Percentiles rank a stretch among this genome's conserved stretches.
Evolutionary conservation across 495 filamentous ascomycete genomes (phyloP).

Genomic region (Choiromyces venosus): DNA sequence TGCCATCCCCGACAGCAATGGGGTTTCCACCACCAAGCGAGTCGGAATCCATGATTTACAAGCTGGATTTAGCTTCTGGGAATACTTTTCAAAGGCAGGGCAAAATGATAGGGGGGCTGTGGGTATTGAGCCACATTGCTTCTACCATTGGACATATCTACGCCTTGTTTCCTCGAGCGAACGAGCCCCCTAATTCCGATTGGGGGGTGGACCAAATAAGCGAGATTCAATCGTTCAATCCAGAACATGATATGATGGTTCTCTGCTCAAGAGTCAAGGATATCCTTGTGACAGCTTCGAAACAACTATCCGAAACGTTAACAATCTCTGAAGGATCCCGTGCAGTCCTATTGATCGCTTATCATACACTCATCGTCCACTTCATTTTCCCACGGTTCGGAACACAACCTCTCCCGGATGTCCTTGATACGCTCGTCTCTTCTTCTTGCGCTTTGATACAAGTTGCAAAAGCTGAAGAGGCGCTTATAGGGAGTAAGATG

Average conservation of each 20-base stretch:
- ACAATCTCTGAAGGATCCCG: background rate
- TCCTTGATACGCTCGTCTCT: background rate
- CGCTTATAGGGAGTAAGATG: background rate
- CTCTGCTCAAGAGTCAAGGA: background rate
- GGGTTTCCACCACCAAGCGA: background rate
- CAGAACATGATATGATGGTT: background rate
- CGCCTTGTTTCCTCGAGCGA: background rate
- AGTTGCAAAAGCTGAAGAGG: background rate
- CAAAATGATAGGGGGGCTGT: background rate
- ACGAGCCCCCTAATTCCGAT: background rate
- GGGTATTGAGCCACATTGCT: background rate
- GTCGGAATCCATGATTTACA: background rate
- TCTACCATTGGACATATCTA: background rate
- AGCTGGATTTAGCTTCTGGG: constrained; percentile 1
- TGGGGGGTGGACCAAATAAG: background rate
- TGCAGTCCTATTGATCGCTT: background rate
- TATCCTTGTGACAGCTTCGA: background rate
- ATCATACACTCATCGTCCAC: background rate
- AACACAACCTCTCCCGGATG: background rate
- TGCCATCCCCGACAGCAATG: background rate
- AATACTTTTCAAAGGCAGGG: background rate
- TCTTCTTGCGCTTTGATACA: background rate
- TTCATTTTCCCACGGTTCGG: background rate
- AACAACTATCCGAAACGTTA: background rate
- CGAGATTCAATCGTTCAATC: background rate